These are phyloP conservation scores for Termitomyces sp. DNA, from an alignment of 768 basidiomycete genomes.

Conservation along the genomic window DNA sequence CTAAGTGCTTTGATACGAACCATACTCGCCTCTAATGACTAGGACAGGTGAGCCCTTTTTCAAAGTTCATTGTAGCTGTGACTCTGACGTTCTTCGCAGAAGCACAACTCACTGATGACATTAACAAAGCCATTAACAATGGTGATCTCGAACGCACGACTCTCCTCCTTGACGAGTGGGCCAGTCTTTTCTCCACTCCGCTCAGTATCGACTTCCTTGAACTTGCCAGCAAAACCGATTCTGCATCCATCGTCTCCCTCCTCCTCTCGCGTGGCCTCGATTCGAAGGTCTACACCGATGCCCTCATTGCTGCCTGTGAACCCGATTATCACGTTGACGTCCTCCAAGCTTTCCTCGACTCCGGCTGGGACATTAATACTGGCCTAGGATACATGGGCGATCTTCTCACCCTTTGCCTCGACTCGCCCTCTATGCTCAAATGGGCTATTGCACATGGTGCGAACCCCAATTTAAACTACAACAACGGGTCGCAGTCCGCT, in stretches of 20 bases:
- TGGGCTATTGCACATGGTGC: conserved; percentile 10
- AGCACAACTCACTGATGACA: not conserved
- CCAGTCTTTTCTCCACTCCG: not conserved
- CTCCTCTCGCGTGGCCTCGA: conserved; percentile 4
- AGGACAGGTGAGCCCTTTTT: conserved; percentile 2
- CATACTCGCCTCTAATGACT: not conserved
- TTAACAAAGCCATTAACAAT: not conserved
- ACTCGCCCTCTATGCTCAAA: not conserved
- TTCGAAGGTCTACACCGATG: not conserved
- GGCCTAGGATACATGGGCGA: conserved; percentile 7
- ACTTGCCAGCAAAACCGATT: not conserved
- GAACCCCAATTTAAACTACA: conserved; percentile 6
- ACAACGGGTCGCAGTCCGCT: not conserved
- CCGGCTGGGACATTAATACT: conserved; percentile 12
- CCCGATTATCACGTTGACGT: not conserved
- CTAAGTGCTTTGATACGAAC: not conserved
- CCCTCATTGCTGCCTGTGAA: not conserved
- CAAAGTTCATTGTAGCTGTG: not conserved
- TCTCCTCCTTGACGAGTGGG: conserved; percentile 1
- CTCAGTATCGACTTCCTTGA: not conserved
- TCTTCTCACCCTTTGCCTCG: conserved; percentile 2
- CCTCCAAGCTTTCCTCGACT: conserved; percentile 13
- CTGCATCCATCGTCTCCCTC: conserved; percentile 4
- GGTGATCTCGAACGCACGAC: not conserved
- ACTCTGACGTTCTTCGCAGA: not conserved